Percentiles rank a stretch among this genome's conserved stretches.
Conservation (phyloP, 2,329 filamentous ascomycete species). For the Nothophoma quercina region DNA sequence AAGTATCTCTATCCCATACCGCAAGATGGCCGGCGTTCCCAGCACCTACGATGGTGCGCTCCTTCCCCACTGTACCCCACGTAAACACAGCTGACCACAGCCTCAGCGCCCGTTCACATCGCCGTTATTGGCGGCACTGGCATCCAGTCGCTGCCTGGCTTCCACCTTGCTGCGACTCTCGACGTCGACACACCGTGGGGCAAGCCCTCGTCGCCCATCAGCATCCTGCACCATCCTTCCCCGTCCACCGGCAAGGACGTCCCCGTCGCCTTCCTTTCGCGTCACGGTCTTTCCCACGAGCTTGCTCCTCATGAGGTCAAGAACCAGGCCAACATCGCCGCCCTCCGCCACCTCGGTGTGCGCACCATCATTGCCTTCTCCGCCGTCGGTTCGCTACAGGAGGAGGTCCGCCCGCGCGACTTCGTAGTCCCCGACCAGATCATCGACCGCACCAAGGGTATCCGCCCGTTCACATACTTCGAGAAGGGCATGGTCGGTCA, state of each 20-base stretch:
- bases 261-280: constrained; percentile 87
- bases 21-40: constrained; percentile 46
- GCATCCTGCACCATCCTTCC: constrained; percentile 85
- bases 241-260: constrained; percentile 68
- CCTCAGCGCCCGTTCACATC: constrained; percentile 57
- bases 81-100: constrained; percentile 17
- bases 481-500: constrained; percentile 91
- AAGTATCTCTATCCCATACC: constrained; percentile 34
- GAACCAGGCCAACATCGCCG: constrained; percentile 94
- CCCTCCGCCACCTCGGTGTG: constrained; percentile 88
- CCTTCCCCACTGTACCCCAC: neutral
- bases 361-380: constrained; percentile 93
- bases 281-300: constrained; percentile 89
- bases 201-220: constrained; percentile 75
- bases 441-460: constrained; percentile 96
- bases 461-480: constrained; percentile 95
- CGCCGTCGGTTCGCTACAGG: constrained; percentile 89
- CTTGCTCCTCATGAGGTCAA: constrained; percentile 95
- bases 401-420: constrained; percentile 93
- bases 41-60: constrained; percentile 42
- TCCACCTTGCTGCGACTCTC: constrained; percentile 81
- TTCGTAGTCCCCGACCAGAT: constrained; percentile 96
- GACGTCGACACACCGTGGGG: constrained; percentile 89
- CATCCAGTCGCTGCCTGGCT: constrained; percentile 84
- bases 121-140: constrained; percentile 77